phyloP scores from a whole-genome alignment of 2,329 filamentous ascomycete species.

The Alternaria burnsii region DNA sequence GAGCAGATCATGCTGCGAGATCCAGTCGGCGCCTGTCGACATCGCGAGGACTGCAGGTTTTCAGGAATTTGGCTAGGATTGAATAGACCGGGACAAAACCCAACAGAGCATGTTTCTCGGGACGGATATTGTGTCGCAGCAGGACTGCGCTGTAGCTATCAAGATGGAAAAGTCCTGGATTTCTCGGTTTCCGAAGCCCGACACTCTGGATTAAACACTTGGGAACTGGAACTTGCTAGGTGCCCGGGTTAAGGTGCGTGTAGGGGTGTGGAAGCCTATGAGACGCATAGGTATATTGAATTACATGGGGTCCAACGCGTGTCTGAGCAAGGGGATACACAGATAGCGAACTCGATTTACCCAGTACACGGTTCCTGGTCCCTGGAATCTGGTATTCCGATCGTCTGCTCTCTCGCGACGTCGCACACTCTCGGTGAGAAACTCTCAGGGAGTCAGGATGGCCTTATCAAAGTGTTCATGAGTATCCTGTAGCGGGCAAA shows the following conservation, averaged over 20 bases:
- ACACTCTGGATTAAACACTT: background rate
- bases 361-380: background rate
- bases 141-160: background rate
- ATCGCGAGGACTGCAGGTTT: conserved; percentile 13
- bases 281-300: background rate
- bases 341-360: background rate
- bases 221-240: background rate
- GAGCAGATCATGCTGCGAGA: conserved; percentile 20
- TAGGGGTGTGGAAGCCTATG: conserved; percentile 4
- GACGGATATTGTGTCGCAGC: background rate
- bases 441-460: background rate
- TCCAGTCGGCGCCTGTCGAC: conserved; percentile 26
- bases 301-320: conserved; percentile 8
- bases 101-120: background rate
- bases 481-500: background rate
- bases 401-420: background rate
- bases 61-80: background rate
- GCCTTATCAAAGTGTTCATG: background rate
- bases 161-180: background rate
- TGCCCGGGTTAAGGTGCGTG: background rate
- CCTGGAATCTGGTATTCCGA: conserved; percentile 5
- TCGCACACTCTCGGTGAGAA: background rate
- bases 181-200: background rate
- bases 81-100: background rate
- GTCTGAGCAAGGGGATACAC: background rate